Evolutionary conservation across 2,329 filamentous ascomycete species (phyloP).

Genomic region (Neophaeococcomyces mojaviensis): DNA sequence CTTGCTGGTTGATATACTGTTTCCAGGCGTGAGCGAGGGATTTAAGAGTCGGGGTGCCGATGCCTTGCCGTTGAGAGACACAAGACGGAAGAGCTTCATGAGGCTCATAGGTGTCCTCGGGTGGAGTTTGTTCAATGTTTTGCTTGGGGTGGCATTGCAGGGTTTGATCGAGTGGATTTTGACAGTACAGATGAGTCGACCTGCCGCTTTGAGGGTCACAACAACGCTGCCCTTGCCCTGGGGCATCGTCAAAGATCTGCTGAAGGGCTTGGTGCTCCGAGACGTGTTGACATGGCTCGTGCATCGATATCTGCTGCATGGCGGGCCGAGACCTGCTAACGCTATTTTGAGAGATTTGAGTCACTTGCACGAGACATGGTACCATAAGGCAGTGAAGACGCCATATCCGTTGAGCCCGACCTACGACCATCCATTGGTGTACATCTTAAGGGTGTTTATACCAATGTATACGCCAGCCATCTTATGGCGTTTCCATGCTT

Average conservation of each 20-base stretch:
- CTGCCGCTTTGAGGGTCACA: slow-evolving; percentile 51
- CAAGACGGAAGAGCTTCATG: slow-evolving; percentile 30
- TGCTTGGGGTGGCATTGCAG: slow-evolving; percentile 48
- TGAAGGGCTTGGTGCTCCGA: slow-evolving; percentile 47
- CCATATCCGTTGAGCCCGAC: slow-evolving; percentile 52
- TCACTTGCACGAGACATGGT: slow-evolving; percentile 49
- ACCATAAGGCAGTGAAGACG: slow-evolving; percentile 42
- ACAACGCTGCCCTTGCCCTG: slow-evolving; percentile 56
- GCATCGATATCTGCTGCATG: slow-evolving; percentile 65
- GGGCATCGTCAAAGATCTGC: slow-evolving; percentile 49
- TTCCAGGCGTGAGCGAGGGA: slow-evolving; percentile 61
- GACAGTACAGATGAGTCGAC: slow-evolving; percentile 45
- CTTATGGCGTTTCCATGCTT: slow-evolving; percentile 52
- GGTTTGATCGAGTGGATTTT: slow-evolving; percentile 47
- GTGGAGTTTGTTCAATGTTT: slow-evolving; percentile 50
- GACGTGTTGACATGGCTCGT: slow-evolving; percentile 65
- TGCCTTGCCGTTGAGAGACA: slow-evolving; percentile 41
- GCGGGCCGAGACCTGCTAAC: slow-evolving; percentile 24
- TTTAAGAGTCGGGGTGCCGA: slow-evolving; percentile 60
- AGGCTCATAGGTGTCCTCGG: slow-evolving; percentile 28
- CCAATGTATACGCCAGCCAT: slow-evolving; percentile 51
- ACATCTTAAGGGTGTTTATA: slow-evolving; percentile 47
- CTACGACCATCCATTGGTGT: slow-evolving; percentile 53
- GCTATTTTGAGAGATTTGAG: slow-evolving; percentile 16
- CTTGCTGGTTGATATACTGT: slow-evolving; percentile 61